Evolutionary conservation across 1,284 basidiomycete genomes (phyloP).

Genomic region (Naganishia sp.): DNA sequence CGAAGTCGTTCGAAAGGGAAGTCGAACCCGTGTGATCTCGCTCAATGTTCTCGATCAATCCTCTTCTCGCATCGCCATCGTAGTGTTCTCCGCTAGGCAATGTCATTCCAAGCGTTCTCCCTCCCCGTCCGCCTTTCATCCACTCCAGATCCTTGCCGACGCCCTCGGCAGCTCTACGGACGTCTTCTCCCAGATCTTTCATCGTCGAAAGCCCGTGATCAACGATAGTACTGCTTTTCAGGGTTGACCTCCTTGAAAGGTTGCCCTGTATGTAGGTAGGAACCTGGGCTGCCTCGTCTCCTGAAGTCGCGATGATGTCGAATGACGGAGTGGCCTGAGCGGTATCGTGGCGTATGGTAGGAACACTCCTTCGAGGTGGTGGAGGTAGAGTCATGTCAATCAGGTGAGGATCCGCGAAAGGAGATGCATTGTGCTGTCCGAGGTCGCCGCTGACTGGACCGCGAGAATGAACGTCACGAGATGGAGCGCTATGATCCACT

Average conservation of each 20-base stretch:
- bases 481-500: neutral
- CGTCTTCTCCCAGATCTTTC: conserved; percentile 23
- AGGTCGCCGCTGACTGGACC: neutral
- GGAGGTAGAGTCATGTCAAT: conserved; percentile 4
- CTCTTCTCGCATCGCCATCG: conserved; percentile 14
- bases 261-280: neutral
- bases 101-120: conserved; percentile 21
- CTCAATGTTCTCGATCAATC: conserved; percentile 14
- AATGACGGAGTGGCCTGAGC: neutral
- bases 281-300: neutral
- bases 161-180: conserved; percentile 15
- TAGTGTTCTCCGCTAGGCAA: conserved; percentile 6
- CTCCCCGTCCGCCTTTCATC: conserved; percentile 18
- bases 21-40: conserved; percentile 13
- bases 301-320: conserved; percentile 17
- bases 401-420: conserved; percentile 12
- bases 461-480: neutral
- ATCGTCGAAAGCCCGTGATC: neutral
- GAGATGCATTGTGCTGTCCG: neutral
- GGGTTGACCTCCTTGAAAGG: conserved; percentile 3
- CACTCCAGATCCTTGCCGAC: conserved; percentile 25
- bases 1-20: neutral
- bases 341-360: neutral
- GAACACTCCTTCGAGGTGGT: conserved; percentile 1
- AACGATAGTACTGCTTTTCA: neutral